Conservation (phyloP, 2,329 filamentous ascomycete genomes). For the Fusarium pininemorale region DNA sequence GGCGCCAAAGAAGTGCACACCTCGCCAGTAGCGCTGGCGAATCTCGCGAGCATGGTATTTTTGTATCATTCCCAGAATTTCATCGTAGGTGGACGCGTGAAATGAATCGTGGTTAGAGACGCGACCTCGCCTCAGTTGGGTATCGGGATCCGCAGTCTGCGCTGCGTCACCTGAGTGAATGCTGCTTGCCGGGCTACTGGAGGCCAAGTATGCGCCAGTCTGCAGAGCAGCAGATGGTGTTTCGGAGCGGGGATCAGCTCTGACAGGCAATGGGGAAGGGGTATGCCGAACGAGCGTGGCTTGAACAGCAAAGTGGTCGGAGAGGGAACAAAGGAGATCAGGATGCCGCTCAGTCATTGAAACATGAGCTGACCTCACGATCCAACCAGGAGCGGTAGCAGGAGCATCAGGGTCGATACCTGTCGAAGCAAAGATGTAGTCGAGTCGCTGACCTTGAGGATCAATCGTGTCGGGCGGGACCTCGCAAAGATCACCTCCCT, state of each 20-base stretch:
- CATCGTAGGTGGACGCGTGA: conserved; percentile 31
- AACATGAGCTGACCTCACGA: conserved; percentile 75
- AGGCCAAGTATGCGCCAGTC: conserved; percentile 40
- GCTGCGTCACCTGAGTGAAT: conserved; percentile 31
- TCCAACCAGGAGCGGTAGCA: conserved; percentile 62
- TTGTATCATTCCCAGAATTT: conserved; percentile 76
- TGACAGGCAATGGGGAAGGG: conserved; percentile 33
- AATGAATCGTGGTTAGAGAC: conserved; percentile 28
- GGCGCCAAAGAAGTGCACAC: conserved; percentile 76
- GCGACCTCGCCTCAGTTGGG: conserved; percentile 46
- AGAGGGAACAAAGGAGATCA: conserved; percentile 82
- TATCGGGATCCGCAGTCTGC: conserved; percentile 41
- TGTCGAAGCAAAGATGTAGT: conserved; percentile 89
- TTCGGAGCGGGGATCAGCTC: conserved; percentile 22
- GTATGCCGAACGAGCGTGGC: conserved; percentile 71
- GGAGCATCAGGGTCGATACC: conserved; percentile 51
- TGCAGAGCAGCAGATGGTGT: conserved; percentile 39
- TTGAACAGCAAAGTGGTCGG: conserved; percentile 93
- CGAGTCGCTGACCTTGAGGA: conserved; percentile 82
- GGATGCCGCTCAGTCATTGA: conserved; percentile 86
- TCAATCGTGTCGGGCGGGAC: conserved; percentile 75
- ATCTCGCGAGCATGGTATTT: conserved; percentile 77
- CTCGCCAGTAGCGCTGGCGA: conserved; percentile 75
- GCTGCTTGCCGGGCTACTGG: conserved; percentile 38
- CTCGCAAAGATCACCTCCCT: conserved; percentile 62